Evolutionary conservation across 2,329 filamentous ascomycete genomes (phyloP).

Genomic region (Aphanoascus verrucosus): DNA sequence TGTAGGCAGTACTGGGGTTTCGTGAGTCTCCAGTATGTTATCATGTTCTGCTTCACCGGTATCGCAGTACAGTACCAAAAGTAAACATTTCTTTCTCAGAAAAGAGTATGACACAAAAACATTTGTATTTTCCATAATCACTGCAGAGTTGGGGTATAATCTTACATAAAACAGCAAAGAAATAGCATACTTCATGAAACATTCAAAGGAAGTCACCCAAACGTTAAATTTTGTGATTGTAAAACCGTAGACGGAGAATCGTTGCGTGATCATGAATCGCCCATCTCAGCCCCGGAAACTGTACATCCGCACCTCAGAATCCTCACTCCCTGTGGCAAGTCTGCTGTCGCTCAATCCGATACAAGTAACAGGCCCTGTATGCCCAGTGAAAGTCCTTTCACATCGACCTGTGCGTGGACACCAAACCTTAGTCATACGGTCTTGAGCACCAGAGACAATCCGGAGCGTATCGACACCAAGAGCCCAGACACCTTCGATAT

Average conservation of each 20-base stretch:
- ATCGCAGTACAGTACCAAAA: no score
- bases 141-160: no score
- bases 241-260: no score
- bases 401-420: slow-evolving; percentile 84
- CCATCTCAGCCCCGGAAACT: slow-evolving; percentile 10
- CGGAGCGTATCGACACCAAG: slow-evolving; percentile 79
- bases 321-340: slow-evolving; percentile 85
- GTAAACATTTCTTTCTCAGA: no score
- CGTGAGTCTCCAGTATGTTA: no score
- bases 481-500: slow-evolving; percentile 92
- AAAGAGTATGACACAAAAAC: no score
- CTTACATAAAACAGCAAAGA: no score
- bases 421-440: slow-evolving; percentile 94
- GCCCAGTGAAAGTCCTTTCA: slow-evolving; percentile 83
- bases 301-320: slow-evolving; percentile 74
- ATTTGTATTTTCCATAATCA: no score
- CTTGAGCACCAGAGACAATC: slow-evolving; percentile 80
- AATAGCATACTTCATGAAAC: no score
- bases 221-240: no score
- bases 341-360: slow-evolving; percentile 81
- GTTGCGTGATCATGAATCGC: neutral
- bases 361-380: slow-evolving; percentile 84
- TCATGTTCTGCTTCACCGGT: no score
- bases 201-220: neutral
- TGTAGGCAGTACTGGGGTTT: no score